Evolutionary conservation across 1,284 basidiomycete species (phyloP), one percentile per base, ranked within the genome.

Genomic region (Thecaphora thlaspeos): DNA sequence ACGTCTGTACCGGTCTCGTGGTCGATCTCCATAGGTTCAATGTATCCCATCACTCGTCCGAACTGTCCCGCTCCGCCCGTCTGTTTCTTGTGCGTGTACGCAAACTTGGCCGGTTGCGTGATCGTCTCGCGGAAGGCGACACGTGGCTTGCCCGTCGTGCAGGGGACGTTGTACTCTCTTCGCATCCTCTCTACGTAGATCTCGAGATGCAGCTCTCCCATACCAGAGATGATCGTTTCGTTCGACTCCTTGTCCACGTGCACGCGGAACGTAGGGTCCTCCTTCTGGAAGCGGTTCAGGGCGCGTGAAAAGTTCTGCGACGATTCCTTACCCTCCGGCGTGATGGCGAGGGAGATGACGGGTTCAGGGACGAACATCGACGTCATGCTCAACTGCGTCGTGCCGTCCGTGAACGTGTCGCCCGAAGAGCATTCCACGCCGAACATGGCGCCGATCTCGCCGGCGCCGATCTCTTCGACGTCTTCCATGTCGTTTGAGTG

Each of bases 181-280:
- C 87, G 88, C 92, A 99, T 97, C 41, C 95, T 89, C 80, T 98
- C 95, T 59, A 97, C 94, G 81, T 99, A 98, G 75, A 99, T 96
- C 77, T 99, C 95, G 23, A 99, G 85, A 78, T 99, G 95, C 11
- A 99, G 85, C 80, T 99, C 95, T 26, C 94, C 95, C 95, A 98
- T 99, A 18, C 95, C 95, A 30, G 91, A 94, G 62, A 99, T 97
- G 79, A 99, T 99, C n/a, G 95, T 98, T 88, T 98, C 95, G 80
- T 93, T 90, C 71, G 88, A 91, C 77, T 96, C 92, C 32, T 83
- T 80, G 80, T 99, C 95, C 53, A 98, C 85, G 78, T 97, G 94
- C 1, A 98, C 94, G 48, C 88, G 87, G 87, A 99, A 99, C 0
- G 95, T 99, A 1, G 95, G 95, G 79, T 98, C 95, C 79, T 99